Evolutionary conservation across 352 stramenopile species (phyloP), one percentile per base, ranked within the genome.

Genomic region (Elongisporangium prolatum): DNA sequence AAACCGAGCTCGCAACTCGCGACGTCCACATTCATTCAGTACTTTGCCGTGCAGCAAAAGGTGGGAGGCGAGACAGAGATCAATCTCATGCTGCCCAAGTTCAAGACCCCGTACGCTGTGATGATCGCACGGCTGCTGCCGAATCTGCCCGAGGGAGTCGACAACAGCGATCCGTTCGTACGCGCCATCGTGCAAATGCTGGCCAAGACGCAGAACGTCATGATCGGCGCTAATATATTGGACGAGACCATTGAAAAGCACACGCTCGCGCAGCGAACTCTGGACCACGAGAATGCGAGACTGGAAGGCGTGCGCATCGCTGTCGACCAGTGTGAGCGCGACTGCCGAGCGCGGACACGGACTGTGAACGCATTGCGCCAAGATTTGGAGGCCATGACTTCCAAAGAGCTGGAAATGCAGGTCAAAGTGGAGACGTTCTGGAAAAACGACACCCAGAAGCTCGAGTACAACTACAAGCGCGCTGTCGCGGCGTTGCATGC

Each of bases 391-490:
- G 60, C 70, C n/a, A 78, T 74, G 52, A 67, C 69, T 4, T 48
- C 67, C 3, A 82, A 87, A 38, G 82, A 92, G 60, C 72, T 84
- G 40, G 69, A 75, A 14, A 88, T 88, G 73, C 84, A 93, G 66
- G 54, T 89, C 53, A 90, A 90, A 67, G 68, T 93, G 10, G 84
- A 93, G 56, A 63, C 59, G 10, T 93, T 92, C 57, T 92, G 84
- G 84, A 89, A 88, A 25, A 68, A 74, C 21, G 77, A 90, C 56
- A 60, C 64, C 13, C 65, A 83, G 40, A 55, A 71, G 11, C 72
- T 86, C 8, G 81, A 93, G 50, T 40, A 53, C 4, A 68, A 79
- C 52, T 92, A 93, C 65, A 88, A 89, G 44, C 64, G 71, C 24
- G 76, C 84, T 0, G 84, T 93, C 1, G 67, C 85, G 5, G 56